phyloP scores from a whole-genome alignment of 192 early-diverging fungal genomes.

The Allomyces macrogynus region DNA sequence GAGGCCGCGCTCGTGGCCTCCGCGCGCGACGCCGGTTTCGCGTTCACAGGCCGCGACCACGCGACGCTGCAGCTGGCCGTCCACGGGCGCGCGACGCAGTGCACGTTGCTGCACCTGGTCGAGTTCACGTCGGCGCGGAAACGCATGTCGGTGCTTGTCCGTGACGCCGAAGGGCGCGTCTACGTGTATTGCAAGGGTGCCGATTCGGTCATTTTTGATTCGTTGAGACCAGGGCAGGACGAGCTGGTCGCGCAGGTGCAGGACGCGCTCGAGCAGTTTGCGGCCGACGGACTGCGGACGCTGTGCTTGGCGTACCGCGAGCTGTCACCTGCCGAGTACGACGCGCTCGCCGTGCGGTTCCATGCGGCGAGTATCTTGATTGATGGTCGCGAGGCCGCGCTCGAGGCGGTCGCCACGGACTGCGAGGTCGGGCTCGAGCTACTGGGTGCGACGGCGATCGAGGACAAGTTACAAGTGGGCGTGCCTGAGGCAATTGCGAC shows the following conservation, averaged over 20 bases:
- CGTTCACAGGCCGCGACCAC: conserved; percentile 12
- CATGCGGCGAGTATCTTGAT: conserved; percentile 49
- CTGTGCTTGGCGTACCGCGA: conserved; percentile 62
- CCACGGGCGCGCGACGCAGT: conserved; percentile 12
- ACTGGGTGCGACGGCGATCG: conserved; percentile 92
- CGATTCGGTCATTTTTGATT: conserved; percentile 76
- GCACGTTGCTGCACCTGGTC: conserved; percentile 44
- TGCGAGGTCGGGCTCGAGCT: conserved; percentile 64
- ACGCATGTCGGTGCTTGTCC: conserved; percentile 81
- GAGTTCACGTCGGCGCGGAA: conserved; percentile 91
- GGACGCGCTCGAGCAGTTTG: conserved; percentile 67
- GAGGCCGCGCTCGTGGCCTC: conserved; percentile 43
- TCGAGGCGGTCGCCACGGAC: conserved; percentile 54
- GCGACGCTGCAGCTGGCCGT: not conserved
- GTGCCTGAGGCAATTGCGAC: conserved; percentile 83
- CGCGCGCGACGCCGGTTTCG: conserved; percentile 29
- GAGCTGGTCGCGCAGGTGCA: conserved; percentile 43
- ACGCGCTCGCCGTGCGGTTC: conserved; percentile 46
- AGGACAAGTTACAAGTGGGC: conserved; percentile 90
- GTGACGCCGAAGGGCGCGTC: conserved; percentile 48
- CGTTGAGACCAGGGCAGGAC: conserved; percentile 51
- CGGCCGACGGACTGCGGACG: conserved; percentile 57
- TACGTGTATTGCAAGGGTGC: conserved; percentile 84
- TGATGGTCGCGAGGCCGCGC: conserved; percentile 56
- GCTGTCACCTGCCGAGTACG: conserved; percentile 50